Percentiles rank a stretch among this genome's conserved stretches.
These are phyloP conservation scores for Lignosus rhinocerotis DNA, from an alignment of 1,284 basidiomycete species.

Conservation along the genomic window DNA sequence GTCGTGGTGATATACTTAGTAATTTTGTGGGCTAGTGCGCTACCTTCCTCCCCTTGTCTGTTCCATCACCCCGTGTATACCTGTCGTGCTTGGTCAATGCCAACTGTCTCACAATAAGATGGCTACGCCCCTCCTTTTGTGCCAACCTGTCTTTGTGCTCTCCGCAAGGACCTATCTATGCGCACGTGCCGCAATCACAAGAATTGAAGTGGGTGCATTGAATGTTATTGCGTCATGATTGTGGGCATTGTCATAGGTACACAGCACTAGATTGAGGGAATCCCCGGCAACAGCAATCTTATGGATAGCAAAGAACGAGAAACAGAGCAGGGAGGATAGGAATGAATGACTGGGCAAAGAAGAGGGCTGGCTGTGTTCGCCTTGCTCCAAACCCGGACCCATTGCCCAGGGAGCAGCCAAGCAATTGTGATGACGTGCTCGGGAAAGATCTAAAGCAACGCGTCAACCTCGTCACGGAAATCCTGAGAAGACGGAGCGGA, in stretches of 20 bases:
- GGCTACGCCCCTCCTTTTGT: background rate
- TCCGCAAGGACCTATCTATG: background rate
- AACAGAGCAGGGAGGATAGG: background rate
- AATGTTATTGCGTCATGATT: background rate
- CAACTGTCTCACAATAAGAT: background rate
- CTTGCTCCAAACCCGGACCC: background rate
- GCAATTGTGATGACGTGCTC: background rate
- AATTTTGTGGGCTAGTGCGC: background rate
- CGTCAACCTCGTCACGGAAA: constrained; percentile 33
- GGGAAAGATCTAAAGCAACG: constrained; percentile 23
- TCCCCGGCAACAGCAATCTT: background rate
- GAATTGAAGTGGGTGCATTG: background rate
- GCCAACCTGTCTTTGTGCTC: background rate
- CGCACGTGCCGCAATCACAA: background rate
- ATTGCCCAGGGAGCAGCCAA: no score
- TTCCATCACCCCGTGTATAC: background rate
- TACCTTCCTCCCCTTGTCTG: background rate
- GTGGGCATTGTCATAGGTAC: background rate
- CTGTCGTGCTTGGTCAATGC: background rate
- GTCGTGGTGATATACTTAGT: background rate
- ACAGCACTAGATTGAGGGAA: background rate
- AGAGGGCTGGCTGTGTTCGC: background rate
- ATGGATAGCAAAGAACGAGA: background rate
- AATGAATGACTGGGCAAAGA: background rate
- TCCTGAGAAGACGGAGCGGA: constrained; percentile 25